phyloP scores from a whole-genome alignment of 116 monocot species.

The Cymodocea nodosa region DNA sequence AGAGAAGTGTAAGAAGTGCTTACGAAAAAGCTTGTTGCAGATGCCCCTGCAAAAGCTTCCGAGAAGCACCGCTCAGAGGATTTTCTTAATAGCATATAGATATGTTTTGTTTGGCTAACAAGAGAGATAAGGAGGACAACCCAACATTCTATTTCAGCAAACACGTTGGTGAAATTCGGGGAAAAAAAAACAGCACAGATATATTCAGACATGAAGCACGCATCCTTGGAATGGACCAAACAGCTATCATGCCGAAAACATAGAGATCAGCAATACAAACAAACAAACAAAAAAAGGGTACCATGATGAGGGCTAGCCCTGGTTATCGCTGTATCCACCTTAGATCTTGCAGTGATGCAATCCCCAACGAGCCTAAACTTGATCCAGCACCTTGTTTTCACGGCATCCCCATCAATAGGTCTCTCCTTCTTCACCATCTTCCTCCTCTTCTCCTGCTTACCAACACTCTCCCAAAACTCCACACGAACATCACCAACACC shows the following conservation, averaged over 20 bases:
- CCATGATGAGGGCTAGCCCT: conserved; percentile 10
- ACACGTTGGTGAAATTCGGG: no score
- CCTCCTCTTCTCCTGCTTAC: conserved; percentile 2
- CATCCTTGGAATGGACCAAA: not conserved
- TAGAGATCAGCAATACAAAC: not conserved
- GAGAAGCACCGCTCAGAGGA: no score
- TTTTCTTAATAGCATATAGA: no score
- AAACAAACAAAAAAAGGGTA: conserved; percentile 3
- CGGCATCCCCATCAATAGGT: not conserved
- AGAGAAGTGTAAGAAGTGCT: no score
- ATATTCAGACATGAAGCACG: no score
- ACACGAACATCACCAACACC: conserved; percentile 12
- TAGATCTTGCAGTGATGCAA: conserved; percentile 15
- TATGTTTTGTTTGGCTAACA: no score
- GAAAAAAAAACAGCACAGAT: no score
- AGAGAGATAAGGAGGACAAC: no score
- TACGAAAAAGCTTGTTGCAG: no score
- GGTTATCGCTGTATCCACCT: conserved; percentile 15
- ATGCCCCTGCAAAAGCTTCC: no score
- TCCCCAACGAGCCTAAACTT: conserved; percentile 11
- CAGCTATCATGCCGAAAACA: no score
- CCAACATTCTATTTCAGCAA: no score
- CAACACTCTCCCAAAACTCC: conserved; percentile 4
- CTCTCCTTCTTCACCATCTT: conserved; percentile 7
- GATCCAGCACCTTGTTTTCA: conserved; percentile 11